These are phyloP conservation scores for Colletotrichum costaricense DNA, from an alignment of 2,329 filamentous ascomycete species.

Conservation along the genomic window DNA sequence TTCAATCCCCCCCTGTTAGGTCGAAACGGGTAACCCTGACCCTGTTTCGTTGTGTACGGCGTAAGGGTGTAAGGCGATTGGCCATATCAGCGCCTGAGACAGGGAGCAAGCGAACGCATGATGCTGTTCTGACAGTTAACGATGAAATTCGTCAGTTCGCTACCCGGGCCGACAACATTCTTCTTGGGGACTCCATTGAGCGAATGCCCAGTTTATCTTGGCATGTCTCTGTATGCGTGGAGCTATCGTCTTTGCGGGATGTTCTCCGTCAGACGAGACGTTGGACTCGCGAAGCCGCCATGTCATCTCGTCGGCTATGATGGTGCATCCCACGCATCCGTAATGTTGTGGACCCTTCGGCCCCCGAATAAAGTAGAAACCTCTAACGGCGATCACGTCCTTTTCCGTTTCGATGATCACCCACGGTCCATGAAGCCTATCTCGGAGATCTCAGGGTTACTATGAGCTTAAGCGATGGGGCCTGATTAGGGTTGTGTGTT, in stretches of 20 bases:
- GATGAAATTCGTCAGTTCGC: not conserved
- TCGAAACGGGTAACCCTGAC: not conserved
- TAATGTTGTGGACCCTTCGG: not conserved
- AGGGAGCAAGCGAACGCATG: not conserved
- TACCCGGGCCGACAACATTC: not conserved
- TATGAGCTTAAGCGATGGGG: not conserved
- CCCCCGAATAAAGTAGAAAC: not conserved
- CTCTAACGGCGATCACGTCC: constrained; percentile 8
- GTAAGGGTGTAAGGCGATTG: not conserved
- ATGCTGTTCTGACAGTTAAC: constrained; percentile 10
- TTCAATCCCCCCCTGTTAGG: too few relatives aligned
- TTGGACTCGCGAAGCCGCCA: not conserved
- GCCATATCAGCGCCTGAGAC: not conserved
- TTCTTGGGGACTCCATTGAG: not conserved
- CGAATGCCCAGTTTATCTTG: not conserved
- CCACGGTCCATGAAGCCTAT: not conserved
- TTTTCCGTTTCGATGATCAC: constrained; percentile 12
- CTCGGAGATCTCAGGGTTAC: not conserved
- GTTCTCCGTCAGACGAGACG: not conserved
- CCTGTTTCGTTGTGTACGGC: not conserved
- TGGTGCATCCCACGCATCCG: not conserved
- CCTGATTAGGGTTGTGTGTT: not conserved
- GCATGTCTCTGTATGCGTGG: not conserved
- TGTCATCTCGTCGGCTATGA: not conserved
- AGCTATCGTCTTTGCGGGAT: not conserved